Conservation (phyloP, 208 protist genomes). For the Phytomonas francai region DNA sequence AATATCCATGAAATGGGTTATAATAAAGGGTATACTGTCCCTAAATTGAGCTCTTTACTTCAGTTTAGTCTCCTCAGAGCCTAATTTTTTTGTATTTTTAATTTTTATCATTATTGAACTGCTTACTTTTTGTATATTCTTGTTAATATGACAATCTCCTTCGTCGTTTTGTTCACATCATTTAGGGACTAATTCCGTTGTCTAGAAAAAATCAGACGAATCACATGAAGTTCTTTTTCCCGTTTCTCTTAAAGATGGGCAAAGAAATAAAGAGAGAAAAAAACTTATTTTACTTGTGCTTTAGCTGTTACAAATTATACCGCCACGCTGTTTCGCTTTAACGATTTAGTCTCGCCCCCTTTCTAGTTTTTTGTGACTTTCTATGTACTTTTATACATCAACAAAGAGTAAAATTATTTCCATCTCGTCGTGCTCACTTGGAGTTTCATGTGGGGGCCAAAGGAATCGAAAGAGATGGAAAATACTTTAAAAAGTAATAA, state of each 20-base stretch:
- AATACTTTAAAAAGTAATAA: neutral
- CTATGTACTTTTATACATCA: conserved; percentile 4
- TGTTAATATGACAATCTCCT: neutral
- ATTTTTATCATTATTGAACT: conserved; percentile 2
- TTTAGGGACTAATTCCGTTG: neutral
- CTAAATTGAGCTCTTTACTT: neutral
- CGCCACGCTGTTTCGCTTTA: conserved; percentile 1
- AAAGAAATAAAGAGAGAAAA: conserved; percentile 9
- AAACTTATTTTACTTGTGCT: conserved; percentile 3
- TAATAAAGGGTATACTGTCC: neutral
- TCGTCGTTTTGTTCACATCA: neutral
- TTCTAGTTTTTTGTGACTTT: neutral
- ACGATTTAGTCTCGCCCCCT: neutral
- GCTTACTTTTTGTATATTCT: neutral
- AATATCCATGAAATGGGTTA: neutral
- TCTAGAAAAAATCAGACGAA: conserved; percentile 1
- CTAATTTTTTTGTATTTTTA: neutral
- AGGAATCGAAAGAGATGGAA: neutral
- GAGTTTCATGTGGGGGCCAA: neutral
- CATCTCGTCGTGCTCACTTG: neutral
- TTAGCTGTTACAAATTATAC: neutral
- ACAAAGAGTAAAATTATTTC: conserved; percentile 4
- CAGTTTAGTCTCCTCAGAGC: neutral
- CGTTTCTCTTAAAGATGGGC: conserved; percentile 9
- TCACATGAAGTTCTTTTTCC: neutral